Conservation (phyloP, 139 green algal species). For the Coelastrella sp. region DNA sequence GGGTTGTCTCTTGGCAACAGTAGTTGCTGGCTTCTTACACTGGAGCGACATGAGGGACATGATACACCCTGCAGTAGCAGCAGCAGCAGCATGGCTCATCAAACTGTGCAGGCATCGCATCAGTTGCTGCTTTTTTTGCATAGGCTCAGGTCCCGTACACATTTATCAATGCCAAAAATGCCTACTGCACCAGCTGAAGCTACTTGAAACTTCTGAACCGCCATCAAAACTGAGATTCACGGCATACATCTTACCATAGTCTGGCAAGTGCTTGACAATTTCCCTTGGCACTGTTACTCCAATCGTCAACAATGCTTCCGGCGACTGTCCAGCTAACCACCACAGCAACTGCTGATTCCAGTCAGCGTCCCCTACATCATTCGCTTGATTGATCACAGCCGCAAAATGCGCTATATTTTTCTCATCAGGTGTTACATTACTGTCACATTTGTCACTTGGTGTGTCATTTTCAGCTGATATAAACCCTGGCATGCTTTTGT, state of each 20-base stretch:
- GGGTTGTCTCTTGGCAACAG: not conserved
- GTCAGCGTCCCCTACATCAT: not conserved
- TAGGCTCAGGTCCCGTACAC: not conserved
- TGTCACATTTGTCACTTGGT: not conserved
- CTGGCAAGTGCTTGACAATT: not conserved
- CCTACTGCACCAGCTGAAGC: no score
- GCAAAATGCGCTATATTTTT: conserved; percentile 47
- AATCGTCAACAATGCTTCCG: not conserved
- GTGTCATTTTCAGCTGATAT: not conserved
- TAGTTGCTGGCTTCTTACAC: not conserved
- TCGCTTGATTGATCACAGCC: conserved; percentile 9
- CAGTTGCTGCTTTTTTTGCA: not conserved
- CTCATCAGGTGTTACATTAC: not conserved
- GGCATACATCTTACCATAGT: conserved; percentile 26
- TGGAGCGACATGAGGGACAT: not conserved
- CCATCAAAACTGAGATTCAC: not conserved
- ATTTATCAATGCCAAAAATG: no score
- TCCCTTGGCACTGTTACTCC: not conserved
- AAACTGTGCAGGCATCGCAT: not conserved
- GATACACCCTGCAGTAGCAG: not conserved
- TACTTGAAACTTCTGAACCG: no score
- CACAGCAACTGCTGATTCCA: not conserved
- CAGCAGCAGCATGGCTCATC: not conserved
- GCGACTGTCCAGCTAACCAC: conserved; percentile 21
- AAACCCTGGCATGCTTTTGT: conserved; percentile 47